These are phyloP conservation scores for Backusella tarrabulga DNA, from an alignment of 192 early-diverging fungal species.

Conservation along the genomic window DNA sequence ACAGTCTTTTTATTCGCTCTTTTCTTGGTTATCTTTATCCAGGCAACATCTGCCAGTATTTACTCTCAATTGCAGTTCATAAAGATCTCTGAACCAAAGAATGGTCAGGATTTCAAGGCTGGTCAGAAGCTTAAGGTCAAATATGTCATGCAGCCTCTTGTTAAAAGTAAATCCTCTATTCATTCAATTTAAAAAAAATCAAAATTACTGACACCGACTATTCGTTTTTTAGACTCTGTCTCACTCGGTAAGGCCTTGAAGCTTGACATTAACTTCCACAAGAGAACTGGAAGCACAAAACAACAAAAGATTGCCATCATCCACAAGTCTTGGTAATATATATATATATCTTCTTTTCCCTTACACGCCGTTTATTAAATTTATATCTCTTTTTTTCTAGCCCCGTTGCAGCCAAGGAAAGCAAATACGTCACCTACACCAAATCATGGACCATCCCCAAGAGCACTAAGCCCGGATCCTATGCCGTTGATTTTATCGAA, in stretches of 20 bases:
- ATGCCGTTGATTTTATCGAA: conserved; percentile 32
- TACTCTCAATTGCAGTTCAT: conserved; percentile 38
- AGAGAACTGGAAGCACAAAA: conserved; percentile 26
- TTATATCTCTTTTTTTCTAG: conserved; percentile 14
- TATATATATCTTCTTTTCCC: background rate
- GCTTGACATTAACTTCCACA: conserved; percentile 32
- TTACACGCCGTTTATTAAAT: background rate
- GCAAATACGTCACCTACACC: conserved; percentile 31
- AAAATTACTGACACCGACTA: background rate
- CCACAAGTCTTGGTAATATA: conserved; percentile 6
- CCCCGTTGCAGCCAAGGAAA: conserved; percentile 31
- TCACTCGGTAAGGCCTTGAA: conserved; percentile 30
- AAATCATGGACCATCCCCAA: conserved; percentile 30
- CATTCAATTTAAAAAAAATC: background rate
- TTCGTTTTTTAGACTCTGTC: conserved; percentile 14
- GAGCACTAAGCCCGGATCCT: conserved; percentile 35
- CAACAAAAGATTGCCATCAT: conserved; percentile 24
- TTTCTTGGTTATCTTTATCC: conserved; percentile 19
- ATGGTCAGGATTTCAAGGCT: conserved; percentile 19
- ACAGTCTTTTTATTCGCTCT: conserved; percentile 15
- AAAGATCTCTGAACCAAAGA: conserved; percentile 30
- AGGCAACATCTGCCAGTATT: conserved; percentile 22
- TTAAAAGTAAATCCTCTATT: conserved; percentile 18
- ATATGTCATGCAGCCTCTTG: conserved; percentile 37
- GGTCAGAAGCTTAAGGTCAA: conserved; percentile 26